phyloP scores from a whole-genome alignment of 345 rosid species.

The Murraya paniculata region DNA sequence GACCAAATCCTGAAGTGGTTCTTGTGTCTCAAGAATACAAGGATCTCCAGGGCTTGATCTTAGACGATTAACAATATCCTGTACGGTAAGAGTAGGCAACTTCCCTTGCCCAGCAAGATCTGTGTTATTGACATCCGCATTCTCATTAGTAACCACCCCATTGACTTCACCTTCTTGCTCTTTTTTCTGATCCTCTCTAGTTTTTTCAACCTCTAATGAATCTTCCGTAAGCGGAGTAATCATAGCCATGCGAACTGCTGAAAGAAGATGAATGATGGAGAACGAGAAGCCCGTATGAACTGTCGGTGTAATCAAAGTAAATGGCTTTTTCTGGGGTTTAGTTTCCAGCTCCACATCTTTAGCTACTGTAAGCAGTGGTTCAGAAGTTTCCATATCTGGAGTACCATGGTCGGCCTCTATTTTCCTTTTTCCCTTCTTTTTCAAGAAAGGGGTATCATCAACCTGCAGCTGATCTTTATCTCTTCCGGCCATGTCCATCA shows the following conservation, averaged over 20 bases:
- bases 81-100: slow-evolving; percentile 69
- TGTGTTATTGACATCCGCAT: slow-evolving; percentile 33
- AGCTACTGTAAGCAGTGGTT: slow-evolving; percentile 40
- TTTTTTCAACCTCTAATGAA: slow-evolving; percentile 53
- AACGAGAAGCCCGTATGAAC: slow-evolving; percentile 93
- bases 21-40: slow-evolving; percentile 89
- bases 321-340: slow-evolving; percentile 78
- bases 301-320: slow-evolving; percentile 84
- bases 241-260: slow-evolving; percentile 94
- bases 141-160: slow-evolving; percentile 46
- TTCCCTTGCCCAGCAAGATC: slow-evolving; percentile 41
- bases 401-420: slow-evolving; percentile 46
- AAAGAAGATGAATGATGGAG: slow-evolving; percentile 91
- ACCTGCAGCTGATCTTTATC: slow-evolving; percentile 45
- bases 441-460: slow-evolving; percentile 45
- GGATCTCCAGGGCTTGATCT: slow-evolving; percentile 94
- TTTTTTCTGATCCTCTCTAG: slow-evolving; percentile 45
- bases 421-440: slow-evolving; percentile 73
- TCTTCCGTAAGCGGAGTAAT: slow-evolving; percentile 60
- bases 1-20: slow-evolving; percentile 92
- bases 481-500: slow-evolving; percentile 38
- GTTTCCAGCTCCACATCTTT: slow-evolving; percentile 63
- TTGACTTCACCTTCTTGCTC: slow-evolving; percentile 41
- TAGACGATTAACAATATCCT: slow-evolving; percentile 90
- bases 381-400: slow-evolving; percentile 51